A percentile compares a stretch with the other conserved stretches of the same genome.
These are phyloP conservation scores for Simplicillium aogashimaense DNA, from an alignment of 2,329 filamentous ascomycete genomes.

Conservation along the genomic window DNA sequence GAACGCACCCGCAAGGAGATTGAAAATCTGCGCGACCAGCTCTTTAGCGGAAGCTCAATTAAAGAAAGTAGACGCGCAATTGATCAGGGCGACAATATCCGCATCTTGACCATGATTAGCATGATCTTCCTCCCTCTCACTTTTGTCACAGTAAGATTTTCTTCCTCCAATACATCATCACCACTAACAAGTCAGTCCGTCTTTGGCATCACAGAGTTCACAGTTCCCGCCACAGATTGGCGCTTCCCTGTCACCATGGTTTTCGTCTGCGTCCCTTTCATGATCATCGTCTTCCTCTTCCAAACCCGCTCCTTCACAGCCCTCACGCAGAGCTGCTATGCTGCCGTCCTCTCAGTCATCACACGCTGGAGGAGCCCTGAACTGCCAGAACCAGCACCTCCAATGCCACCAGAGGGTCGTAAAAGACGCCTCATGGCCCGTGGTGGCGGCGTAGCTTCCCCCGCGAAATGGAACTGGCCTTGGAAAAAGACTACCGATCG, in stretches of 20 bases:
- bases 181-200: constrained; percentile 26
- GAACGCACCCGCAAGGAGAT: constrained; percentile 45
- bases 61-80: constrained; percentile 51
- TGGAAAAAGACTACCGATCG: neutral
- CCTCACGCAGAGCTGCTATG: constrained; percentile 11
- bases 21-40: constrained; percentile 46
- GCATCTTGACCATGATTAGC: constrained; percentile 47
- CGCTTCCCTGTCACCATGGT: constrained; percentile 51
- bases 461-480: constrained; percentile 2
- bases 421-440: constrained; percentile 10
- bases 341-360: neutral
- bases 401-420: constrained; percentile 4
- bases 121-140: constrained; percentile 53
- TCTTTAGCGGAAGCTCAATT: constrained; percentile 54
- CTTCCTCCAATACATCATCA: neutral
- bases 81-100: constrained; percentile 54
- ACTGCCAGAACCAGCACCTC: neutral
- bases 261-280: constrained; percentile 45
- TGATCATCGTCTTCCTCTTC: constrained; percentile 33
- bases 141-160: constrained; percentile 40
- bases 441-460: neutral
- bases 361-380: neutral
- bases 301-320: constrained; percentile 29
- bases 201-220: constrained; percentile 41
- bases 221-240: constrained; percentile 30